These are phyloP conservation scores for Cystoderma amianthinum DNA, from an alignment of 768 basidiomycete genomes.

Conservation along the genomic window DNA sequence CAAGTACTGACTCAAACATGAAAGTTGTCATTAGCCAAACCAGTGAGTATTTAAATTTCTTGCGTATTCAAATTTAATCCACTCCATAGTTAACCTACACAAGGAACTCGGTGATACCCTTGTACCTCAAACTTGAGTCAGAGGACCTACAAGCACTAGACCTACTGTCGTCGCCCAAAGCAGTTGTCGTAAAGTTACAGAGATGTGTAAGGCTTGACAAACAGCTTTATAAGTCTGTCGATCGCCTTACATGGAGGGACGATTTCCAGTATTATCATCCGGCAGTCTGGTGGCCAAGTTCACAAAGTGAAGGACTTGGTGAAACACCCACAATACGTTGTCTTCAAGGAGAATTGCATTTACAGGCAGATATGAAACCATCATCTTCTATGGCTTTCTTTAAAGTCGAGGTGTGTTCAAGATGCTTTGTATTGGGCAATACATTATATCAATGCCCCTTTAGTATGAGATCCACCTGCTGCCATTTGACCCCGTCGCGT, in stretches of 20 bases:
- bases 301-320: constrained; percentile 5
- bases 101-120: constrained; percentile 31
- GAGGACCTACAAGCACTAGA: constrained; percentile 26
- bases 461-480: constrained; percentile 32
- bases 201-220: constrained; percentile 12
- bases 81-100: constrained; percentile 31
- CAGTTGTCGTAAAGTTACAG: constrained; percentile 23
- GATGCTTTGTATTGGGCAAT: background rate
- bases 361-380: constrained; percentile 25
- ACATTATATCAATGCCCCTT: background rate
- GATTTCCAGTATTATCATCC: constrained; percentile 18
- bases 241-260: constrained; percentile 14
- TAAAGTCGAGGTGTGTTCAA: constrained; percentile 25
- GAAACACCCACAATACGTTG: constrained; percentile 7
- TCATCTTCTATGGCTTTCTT: constrained; percentile 31
- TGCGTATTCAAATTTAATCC: no score
- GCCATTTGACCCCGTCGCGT: constrained; percentile 24
- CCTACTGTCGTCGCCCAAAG: constrained; percentile 22
- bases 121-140: constrained; percentile 22
- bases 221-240: background rate
- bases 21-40: constrained; percentile 32
- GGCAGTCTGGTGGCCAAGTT: constrained; percentile 26
- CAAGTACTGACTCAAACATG: constrained; percentile 1
- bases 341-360: constrained; percentile 29
- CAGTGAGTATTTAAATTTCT: constrained; percentile 14